Evolutionary conservation across 371 early-diverging fungal genomes (phyloP).

Genomic region (Actinomucor elegans): DNA sequence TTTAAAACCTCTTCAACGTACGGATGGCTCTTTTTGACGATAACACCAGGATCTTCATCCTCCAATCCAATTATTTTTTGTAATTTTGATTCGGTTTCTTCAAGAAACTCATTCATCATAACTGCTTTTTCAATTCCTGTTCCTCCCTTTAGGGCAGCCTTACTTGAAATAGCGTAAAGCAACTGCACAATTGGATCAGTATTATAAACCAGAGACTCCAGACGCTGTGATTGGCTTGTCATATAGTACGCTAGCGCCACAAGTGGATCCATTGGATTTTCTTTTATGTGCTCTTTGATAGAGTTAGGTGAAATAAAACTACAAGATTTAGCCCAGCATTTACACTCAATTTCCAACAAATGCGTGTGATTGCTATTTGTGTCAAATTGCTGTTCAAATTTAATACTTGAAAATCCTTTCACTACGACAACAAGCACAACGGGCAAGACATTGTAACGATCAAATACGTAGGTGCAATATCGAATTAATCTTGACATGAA

Average conservation of each 20-base stretch:
- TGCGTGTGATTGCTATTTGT: conserved; percentile 11
- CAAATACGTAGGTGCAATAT: conserved; percentile 8
- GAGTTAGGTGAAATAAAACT: conserved; percentile 13
- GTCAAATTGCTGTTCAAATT: conserved; percentile 12
- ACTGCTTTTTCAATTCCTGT: background rate
- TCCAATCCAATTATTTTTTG: conserved; percentile 6
- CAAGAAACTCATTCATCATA: conserved; percentile 5
- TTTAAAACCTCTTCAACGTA: background rate
- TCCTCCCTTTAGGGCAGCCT: background rate
- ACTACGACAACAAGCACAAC: conserved; percentile 17
- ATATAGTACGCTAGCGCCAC: conserved; percentile 12
- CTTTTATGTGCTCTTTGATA: conserved; percentile 7
- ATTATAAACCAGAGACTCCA: conserved; percentile 7
- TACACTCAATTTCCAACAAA: conserved; percentile 12
- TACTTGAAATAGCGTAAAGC: conserved; percentile 1
- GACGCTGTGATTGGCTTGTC: conserved; percentile 8
- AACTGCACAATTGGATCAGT: conserved; percentile 11
- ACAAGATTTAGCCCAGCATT: conserved; percentile 9
- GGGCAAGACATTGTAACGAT: conserved; percentile 15
- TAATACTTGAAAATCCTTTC: conserved; percentile 12
- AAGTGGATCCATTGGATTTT: conserved; percentile 9
- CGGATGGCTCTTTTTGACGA: background rate
- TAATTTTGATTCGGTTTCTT: conserved; percentile 6
- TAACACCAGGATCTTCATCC: background rate
- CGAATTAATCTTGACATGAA: conserved; percentile 18